phyloP scores from a whole-genome alignment of 2,329 filamentous ascomycete species.

The Aspergillus chevalieri region DNA sequence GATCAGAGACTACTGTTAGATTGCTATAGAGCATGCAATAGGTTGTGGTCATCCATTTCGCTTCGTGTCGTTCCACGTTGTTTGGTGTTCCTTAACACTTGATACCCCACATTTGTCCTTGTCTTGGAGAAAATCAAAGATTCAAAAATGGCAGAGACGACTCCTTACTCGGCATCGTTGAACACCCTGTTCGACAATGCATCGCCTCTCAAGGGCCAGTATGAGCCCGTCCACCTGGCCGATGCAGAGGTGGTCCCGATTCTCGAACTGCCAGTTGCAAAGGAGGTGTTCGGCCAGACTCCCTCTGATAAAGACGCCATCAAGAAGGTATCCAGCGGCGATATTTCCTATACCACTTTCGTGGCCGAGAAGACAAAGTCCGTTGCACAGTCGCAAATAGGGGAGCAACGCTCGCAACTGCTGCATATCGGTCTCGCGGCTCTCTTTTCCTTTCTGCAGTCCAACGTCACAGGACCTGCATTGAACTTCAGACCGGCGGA shows the following conservation, averaged over 20 bases:
- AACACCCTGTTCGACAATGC: constrained; percentile 27
- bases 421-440: constrained; percentile 60
- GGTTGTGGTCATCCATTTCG: neutral
- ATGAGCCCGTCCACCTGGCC: constrained; percentile 30
- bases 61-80: neutral
- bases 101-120: neutral
- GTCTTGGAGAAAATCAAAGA: neutral
- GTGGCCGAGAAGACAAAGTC: constrained; percentile 28
- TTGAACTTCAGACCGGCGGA: constrained; percentile 53
- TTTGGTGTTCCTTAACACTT: neutral
- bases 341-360: constrained; percentile 33
- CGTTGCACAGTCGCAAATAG: constrained; percentile 12
- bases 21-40: neutral
- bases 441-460: constrained; percentile 74
- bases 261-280: constrained; percentile 32
- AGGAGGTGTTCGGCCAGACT: constrained; percentile 34
- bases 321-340: constrained; percentile 23
- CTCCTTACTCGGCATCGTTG: constrained; percentile 22
- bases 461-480: constrained; percentile 80
- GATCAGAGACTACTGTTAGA: neutral
- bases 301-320: constrained; percentile 21
- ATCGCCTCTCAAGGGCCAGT: constrained; percentile 21
- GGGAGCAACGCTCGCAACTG: constrained; percentile 33
- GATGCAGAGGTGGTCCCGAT: constrained; percentile 28
- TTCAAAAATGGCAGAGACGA: constrained; percentile 20